Base-by-base conservation (phyloP, 108 stramenopile genomes). In the Fragilariopsis cylindrus region DNA sequence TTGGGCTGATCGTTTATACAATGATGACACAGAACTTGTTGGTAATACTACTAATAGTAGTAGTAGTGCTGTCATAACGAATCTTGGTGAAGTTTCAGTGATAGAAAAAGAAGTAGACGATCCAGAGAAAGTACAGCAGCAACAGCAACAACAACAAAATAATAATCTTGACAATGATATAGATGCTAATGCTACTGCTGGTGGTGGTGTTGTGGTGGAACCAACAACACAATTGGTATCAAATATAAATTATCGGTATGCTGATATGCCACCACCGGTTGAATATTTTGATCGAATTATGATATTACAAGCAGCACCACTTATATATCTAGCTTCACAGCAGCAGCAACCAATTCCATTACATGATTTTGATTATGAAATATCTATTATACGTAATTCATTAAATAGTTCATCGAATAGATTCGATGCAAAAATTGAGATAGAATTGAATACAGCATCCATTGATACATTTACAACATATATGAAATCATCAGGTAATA, bases 1-100 rank as follows among this genome's bases (percentile, higher is more conserved):
- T 47, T 80, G 79, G 79, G 79, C 73, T 11, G 79, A 80, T 44
- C 69, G 70, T 5, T 53, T 80, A 6, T 80, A 69, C 54, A 60
- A 43, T n/a, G 62, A 63, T 45, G 62, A 45, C 15, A 63, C 62
- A n/a, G 62, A 63, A 45, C 39, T 65, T 65, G 55, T 71, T 8
- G n/a, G n/a, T n/a, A n/a, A n/a, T n/a, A n/a, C n/a, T n/a, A n/a
- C n/a, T n/a, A n/a, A n/a, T n/a, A 55, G 50, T 44, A 39, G 44
- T 39, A 55, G 54, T 55, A 44, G 62, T n/a, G 62, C 47, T 9
- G 30, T 30, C 30, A 30, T 30, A 0, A 30, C 30, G 30, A 11
- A 40, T 42, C 58, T 47, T n/a, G 46, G 48, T 60, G 73, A 46
- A 48, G 50, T 54, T 48, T 49, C 41, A 53, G 71, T 11, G 55